Conservation (phyloP, 2,329 filamentous ascomycete species). For the Penicillium decumbens region DNA sequence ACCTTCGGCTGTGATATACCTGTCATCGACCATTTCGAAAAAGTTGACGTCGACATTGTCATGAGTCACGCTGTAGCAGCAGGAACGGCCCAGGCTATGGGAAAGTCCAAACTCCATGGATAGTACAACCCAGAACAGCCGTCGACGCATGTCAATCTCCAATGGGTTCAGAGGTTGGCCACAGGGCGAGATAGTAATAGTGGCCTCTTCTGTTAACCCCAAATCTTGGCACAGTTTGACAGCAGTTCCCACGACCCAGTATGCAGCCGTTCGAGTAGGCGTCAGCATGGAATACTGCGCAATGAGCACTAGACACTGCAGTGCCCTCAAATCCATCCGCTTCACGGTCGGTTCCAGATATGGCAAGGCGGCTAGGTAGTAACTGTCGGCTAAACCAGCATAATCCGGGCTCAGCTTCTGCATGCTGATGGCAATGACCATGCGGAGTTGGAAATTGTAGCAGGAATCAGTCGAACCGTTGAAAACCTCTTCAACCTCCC, state of each 20-base stretch:
- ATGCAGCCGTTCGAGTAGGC: constrained; percentile 84
- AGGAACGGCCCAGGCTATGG: constrained; percentile 81
- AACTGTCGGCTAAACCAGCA: constrained; percentile 90
- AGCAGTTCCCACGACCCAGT: constrained; percentile 86
- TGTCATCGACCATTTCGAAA: constrained; percentile 76
- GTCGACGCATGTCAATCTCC: constrained; percentile 81
- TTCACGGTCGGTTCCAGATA: constrained; percentile 77
- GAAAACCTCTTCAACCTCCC: constrained; percentile 77
- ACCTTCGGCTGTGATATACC: constrained; percentile 72
- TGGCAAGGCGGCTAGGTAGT: constrained; percentile 84
- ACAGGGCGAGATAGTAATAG: constrained; percentile 62
- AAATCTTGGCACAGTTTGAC: constrained; percentile 84
- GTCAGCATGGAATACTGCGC: constrained; percentile 89
- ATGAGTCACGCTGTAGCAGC: constrained; percentile 73
- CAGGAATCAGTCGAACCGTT: constrained; percentile 70
- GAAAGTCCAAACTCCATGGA: constrained; percentile 86
- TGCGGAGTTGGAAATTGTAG: constrained; percentile 80
- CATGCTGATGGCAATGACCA: constrained; percentile 91
- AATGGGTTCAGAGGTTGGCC: constrained; percentile 62
- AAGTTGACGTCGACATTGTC: constrained; percentile 83
- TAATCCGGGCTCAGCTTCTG: constrained; percentile 87
- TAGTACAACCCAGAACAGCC: constrained; percentile 81
- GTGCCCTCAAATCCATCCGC: constrained; percentile 81
- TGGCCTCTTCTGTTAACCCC: constrained; percentile 82
- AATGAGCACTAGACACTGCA: constrained; percentile 84